phyloP scores from a whole-genome alignment of 305 asterid species.

The Fraxinus baroniana region DNA sequence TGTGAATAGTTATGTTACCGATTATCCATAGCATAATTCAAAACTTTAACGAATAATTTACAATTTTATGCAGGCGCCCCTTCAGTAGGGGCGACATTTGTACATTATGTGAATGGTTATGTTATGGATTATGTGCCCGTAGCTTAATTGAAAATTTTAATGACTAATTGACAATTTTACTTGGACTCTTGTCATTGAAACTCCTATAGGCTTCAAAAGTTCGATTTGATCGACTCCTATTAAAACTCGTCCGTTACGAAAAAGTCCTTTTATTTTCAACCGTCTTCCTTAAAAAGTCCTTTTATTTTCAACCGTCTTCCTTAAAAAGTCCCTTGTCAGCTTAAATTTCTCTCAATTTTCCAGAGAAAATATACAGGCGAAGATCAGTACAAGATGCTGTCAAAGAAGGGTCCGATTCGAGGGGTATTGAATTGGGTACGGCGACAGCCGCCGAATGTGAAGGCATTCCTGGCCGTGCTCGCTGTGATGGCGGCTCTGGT shows the following conservation, averaged over 20 bases:
- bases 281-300: too few relatives aligned
- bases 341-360: not conserved
- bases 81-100: too few relatives aligned
- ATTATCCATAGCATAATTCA: too few relatives aligned
- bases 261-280: too few relatives aligned
- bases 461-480: conserved; percentile 76
- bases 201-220: not conserved
- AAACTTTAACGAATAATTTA: too few relatives aligned
- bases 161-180: too few relatives aligned
- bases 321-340: not conserved
- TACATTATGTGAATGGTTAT: too few relatives aligned
- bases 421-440: conserved; percentile 67
- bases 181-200: not conserved
- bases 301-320: not conserved
- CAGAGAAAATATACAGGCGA: not conserved
- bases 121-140: too few relatives aligned
- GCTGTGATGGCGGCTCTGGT: conserved; percentile 78
- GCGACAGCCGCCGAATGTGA: conserved; percentile 92
- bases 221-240: not conserved
- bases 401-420: conserved; percentile 75
- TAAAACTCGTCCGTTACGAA: not conserved
- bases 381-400: conserved; percentile 40
- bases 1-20: too few relatives aligned
- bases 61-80: too few relatives aligned
- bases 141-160: too few relatives aligned